A percentile compares a stretch with the other conserved stretches of the same genome.
phyloP scores from a whole-genome alignment of 139 green algal species.

The Chlorella sp. region DNA sequence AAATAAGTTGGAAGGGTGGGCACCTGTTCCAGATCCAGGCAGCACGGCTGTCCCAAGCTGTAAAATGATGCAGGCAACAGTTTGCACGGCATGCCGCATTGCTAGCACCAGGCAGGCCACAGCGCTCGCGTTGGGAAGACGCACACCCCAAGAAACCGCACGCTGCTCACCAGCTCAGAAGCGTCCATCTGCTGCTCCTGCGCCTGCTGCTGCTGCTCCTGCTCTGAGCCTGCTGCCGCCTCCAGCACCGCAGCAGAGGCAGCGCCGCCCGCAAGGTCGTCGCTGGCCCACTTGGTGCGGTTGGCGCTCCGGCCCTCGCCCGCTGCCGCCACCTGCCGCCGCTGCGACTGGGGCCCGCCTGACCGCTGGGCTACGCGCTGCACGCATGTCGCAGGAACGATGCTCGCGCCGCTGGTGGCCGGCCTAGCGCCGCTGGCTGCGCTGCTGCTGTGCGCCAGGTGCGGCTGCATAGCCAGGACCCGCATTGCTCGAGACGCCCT shows the following conservation, averaged over 20 bases:
- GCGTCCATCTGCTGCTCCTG: slow-evolving; percentile 31
- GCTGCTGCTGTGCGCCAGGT: background rate
- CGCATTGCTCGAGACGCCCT: background rate
- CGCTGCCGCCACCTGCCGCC: slow-evolving; percentile 12
- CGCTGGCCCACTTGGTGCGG: slow-evolving; percentile 66
- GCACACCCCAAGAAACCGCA: too few species aligned
- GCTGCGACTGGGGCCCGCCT: background rate
- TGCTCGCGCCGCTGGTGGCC: background rate
- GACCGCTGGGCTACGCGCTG: background rate
- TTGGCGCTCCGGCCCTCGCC: slow-evolving; percentile 76
- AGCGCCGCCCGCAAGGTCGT: background rate
- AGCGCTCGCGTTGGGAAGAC: too few species aligned
- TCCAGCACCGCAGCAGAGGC: slow-evolving; percentile 4
- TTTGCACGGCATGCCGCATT: too few species aligned
- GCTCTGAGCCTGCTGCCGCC: background rate
- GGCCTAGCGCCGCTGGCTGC: too few species aligned
- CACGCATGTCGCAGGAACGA: background rate
- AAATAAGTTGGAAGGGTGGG: too few species aligned
- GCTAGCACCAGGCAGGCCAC: too few species aligned
- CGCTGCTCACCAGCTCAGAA: slow-evolving; percentile 36
- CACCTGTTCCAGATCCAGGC: too few species aligned
- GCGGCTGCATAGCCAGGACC: background rate
- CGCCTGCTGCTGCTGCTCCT: slow-evolving; percentile 41
- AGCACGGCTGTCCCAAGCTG: too few species aligned
- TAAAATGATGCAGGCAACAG: too few species aligned